Evolutionary conservation across 495 filamentous ascomycete genomes (phyloP).

Genomic region (Bacidia rubella): DNA sequence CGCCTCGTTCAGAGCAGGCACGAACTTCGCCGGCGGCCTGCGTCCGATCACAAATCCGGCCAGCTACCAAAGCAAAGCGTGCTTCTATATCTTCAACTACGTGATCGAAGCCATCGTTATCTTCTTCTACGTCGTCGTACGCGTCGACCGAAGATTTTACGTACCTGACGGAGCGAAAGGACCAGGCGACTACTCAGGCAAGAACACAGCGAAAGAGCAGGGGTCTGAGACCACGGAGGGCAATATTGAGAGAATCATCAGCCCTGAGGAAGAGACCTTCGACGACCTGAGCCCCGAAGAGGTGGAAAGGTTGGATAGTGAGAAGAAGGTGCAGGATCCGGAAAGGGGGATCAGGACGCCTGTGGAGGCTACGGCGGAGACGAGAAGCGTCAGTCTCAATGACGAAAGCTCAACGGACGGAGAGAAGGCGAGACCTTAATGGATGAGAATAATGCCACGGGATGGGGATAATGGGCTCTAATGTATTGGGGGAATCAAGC

Average conservation of each 20-base stretch:
- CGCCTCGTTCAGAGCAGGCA: conserved; percentile 54
- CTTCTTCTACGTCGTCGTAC: conserved; percentile 42
- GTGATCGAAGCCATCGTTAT: conserved; percentile 57
- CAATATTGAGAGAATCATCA: conserved; percentile 3
- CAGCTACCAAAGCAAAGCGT: conserved; percentile 53
- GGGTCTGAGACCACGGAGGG: neutral
- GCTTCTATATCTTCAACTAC: conserved; percentile 75
- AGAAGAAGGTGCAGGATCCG: neutral
- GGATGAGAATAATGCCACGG: no score
- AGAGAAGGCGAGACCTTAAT: neutral
- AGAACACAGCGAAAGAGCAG: neutral
- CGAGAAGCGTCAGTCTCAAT: neutral
- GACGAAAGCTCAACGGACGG: neutral
- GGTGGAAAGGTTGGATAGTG: neutral
- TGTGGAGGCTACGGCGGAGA: neutral
- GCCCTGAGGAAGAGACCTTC: conserved; percentile 17
- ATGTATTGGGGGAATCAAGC: no score
- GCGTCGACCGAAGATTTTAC: conserved; percentile 62
- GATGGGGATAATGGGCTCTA: no score
- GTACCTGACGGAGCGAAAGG: conserved; percentile 38
- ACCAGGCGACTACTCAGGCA: conserved; percentile 19
- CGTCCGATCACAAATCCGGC: conserved; percentile 42
- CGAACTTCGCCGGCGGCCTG: conserved; percentile 33
- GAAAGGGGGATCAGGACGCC: neutral
- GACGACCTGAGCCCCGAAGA: conserved; percentile 10